A percentile compares a stretch with the other conserved stretches of the same genome.
These are phyloP conservation scores for Gentiana macrophylla DNA, from an alignment of 257 asterid genomes.

Conservation along the genomic window DNA sequence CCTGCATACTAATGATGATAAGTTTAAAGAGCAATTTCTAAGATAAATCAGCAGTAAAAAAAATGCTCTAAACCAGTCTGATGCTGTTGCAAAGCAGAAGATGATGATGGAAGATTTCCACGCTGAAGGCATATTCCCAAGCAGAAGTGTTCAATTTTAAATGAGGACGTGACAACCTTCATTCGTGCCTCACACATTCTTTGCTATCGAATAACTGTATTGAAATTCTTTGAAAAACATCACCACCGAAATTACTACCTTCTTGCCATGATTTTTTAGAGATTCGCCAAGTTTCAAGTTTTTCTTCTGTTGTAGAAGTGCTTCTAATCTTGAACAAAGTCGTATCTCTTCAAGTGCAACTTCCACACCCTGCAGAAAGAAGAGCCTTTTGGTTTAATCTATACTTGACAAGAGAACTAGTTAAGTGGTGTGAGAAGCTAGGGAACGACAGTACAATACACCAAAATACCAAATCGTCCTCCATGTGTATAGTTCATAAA, in stretches of 20 bases:
- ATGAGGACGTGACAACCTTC: too few relatives aligned
- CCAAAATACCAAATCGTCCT: too few relatives aligned
- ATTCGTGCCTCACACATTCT: too few relatives aligned
- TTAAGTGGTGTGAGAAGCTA: too few relatives aligned
- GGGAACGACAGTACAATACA: too few relatives aligned
- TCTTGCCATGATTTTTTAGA: constrained; percentile 31
- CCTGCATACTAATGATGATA: constrained; percentile 37
- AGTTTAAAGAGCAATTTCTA: constrained; percentile 10
- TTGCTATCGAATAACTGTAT: constrained; percentile 3
- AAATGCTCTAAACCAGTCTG: background rate
- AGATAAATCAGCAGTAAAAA: constrained; percentile 1
- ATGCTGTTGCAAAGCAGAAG: background rate
- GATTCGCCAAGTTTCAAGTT: constrained; percentile 27
- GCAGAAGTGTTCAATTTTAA: too few relatives aligned
- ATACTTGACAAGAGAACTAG: background rate
- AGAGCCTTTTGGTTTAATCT: background rate
- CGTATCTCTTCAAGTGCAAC: constrained; percentile 46
- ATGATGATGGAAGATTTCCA: too few relatives aligned
- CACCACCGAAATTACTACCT: constrained; percentile 31
- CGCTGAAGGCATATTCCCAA: too few relatives aligned
- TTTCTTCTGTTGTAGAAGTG: constrained; percentile 53
- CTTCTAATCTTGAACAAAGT: constrained; percentile 60
- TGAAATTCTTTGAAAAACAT: too few relatives aligned
- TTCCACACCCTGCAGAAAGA: constrained; percentile 46
- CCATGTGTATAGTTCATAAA: too few relatives aligned